Percentiles rank a stretch among this genome's conserved stretches.
phyloP scores from a whole-genome alignment of 441 rosid genomes.

The Croton laevigatus region DNA sequence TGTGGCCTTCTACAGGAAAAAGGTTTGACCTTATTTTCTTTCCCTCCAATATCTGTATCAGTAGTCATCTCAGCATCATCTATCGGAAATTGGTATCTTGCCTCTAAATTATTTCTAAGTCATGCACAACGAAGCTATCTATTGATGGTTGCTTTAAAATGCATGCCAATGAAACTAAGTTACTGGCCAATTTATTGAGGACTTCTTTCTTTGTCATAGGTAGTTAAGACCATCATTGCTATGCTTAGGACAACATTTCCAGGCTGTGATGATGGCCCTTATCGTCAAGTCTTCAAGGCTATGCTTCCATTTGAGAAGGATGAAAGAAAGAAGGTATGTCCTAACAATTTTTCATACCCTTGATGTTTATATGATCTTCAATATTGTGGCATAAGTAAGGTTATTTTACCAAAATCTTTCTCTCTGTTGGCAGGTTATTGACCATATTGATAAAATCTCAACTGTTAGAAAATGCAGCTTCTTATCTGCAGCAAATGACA shows the following conservation, averaged over 20 bases:
- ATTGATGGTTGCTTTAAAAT: background rate
- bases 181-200: constrained; percentile 16
- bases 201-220: constrained; percentile 37
- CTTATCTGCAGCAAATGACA: constrained; percentile 71
- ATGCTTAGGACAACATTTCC: constrained; percentile 80
- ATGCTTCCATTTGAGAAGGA: constrained; percentile 84
- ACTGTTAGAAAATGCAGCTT: constrained; percentile 72
- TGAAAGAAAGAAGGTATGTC: constrained; percentile 72
- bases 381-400: background rate
- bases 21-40: constrained; percentile 38
- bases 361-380: constrained; percentile 8
- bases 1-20: constrained; percentile 92
- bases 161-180: background rate
- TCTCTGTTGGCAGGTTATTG: constrained; percentile 56
- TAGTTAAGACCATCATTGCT: constrained; percentile 69
- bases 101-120: background rate
- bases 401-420: constrained; percentile 12
- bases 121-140: background rate
- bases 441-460: constrained; percentile 76
- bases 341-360: constrained; percentile 6
- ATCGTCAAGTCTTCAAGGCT: constrained; percentile 87
- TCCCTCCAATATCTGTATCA: background rate
- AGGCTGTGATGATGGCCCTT: constrained; percentile 74
- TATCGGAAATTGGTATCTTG: background rate
- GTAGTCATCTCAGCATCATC: background rate